Percentiles rank a stretch among this genome's conserved stretches.
These are phyloP conservation scores for Xylaria palmicola DNA, from an alignment of 495 filamentous ascomycete genomes.

Conservation along the genomic window DNA sequence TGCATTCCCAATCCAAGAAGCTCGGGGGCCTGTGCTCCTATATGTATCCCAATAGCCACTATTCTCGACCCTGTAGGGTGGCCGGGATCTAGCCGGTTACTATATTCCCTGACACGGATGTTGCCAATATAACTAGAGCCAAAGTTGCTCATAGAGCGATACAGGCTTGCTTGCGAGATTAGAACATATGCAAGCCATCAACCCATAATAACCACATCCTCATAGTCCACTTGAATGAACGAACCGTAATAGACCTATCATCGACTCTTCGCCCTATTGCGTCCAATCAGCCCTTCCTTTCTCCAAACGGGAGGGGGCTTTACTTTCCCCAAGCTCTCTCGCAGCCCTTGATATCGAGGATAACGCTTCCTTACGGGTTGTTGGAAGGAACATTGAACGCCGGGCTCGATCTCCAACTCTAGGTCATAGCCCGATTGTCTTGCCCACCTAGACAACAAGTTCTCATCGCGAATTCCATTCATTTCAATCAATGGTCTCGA, in stretches of 20 bases:
- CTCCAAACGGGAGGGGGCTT: neutral
- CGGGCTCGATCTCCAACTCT: neutral
- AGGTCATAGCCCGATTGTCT: constrained; percentile 4
- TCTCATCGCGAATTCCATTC: neutral
- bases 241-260: neutral
- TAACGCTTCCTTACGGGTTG: neutral
- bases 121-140: too few species aligned
- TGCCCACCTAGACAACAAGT: constrained; percentile 5
- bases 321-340: neutral
- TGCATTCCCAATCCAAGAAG: too few species aligned
- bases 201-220: too few species aligned
- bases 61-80: too few species aligned
- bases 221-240: neutral
- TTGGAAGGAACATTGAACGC: neutral
- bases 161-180: too few species aligned
- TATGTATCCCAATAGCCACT: too few species aligned
- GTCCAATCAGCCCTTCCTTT: neutral
- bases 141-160: too few species aligned
- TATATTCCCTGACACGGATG: too few species aligned
- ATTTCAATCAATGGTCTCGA: neutral
- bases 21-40: too few species aligned
- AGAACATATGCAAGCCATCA: too few species aligned
- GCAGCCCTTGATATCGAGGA: neutral
- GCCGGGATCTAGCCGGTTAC: too few species aligned
- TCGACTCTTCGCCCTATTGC: neutral